These are phyloP conservation scores for Lipomyces japonicus DNA, from an alignment of 805 yeast species.

Conservation along the genomic window DNA sequence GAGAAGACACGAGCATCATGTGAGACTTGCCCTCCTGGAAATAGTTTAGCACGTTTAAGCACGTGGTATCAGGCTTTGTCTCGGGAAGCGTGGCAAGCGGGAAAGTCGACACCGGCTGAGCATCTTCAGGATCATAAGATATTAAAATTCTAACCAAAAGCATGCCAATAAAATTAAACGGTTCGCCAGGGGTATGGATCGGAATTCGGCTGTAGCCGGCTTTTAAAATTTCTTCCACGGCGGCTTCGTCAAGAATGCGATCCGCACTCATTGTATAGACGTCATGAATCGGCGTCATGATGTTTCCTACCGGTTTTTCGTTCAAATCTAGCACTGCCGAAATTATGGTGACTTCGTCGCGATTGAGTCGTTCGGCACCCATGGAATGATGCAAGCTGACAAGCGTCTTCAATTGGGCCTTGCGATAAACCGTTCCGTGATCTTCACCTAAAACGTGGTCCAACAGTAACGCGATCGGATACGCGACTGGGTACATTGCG, in stretches of 20 bases:
- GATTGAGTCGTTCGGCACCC: constrained; percentile 90
- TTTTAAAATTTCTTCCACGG: constrained; percentile 84
- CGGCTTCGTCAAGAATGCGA: constrained; percentile 71
- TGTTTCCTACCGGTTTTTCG: constrained; percentile 77
- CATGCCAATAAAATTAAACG: constrained; percentile 92
- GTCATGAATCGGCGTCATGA: constrained; percentile 92
- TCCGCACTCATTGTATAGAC: constrained; percentile 87
- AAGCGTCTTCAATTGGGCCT: constrained; percentile 86
- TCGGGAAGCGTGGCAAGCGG: constrained; percentile 96
- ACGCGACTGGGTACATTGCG: constrained; percentile 84
- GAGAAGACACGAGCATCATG: constrained; percentile 86
- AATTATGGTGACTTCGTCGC: constrained; percentile 94
- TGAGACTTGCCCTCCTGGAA: constrained; percentile 98
- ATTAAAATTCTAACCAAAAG: constrained; percentile 84
- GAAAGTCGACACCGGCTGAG: constrained; percentile 84
- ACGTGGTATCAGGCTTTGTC: constrained; percentile 85
- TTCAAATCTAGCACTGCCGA: constrained; percentile 90
- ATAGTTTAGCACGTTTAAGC: constrained; percentile 87
- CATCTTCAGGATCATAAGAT: constrained; percentile 95
- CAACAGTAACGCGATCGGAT: constrained; percentile 77
- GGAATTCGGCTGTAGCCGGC: constrained; percentile 96
- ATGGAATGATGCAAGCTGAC: constrained; percentile 90
- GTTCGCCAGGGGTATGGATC: constrained; percentile 84
- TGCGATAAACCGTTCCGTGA: constrained; percentile 92
- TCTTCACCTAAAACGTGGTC: constrained; percentile 88